phyloP scores from a whole-genome alignment of 352 stramenopile genomes.

The Globisporangium abappressorium region DNA sequence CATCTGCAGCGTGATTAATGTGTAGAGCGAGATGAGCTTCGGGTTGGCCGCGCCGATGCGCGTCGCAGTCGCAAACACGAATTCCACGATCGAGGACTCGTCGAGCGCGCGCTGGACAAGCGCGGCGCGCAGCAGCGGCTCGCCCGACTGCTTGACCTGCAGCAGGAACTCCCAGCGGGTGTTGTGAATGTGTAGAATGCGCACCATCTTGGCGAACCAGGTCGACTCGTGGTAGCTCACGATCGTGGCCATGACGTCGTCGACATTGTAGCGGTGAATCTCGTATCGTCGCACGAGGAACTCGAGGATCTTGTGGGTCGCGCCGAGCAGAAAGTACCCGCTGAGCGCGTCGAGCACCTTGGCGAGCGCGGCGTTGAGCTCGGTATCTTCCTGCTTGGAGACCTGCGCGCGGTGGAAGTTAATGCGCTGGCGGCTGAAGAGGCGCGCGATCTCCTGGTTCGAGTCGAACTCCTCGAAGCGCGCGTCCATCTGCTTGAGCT shows the following conservation, averaged over 20 bases:
- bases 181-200: constrained; percentile 74
- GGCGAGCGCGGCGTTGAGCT: constrained; percentile 62
- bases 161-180: constrained; percentile 85
- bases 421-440: constrained; percentile 74
- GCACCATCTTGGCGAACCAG: constrained; percentile 85
- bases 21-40: constrained; percentile 87
- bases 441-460: constrained; percentile 42
- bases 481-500: constrained; percentile 77
- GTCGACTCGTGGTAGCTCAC: constrained; percentile 83
- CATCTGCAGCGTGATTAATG: constrained; percentile 74
- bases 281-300: constrained; percentile 89
- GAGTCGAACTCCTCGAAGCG: constrained; percentile 64
- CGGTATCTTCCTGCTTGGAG: constrained; percentile 50
- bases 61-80: constrained; percentile 59
- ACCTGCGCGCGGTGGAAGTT: constrained; percentile 79
- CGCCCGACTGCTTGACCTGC: constrained; percentile 62
- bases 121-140: constrained; percentile 59
- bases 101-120: constrained; percentile 75
- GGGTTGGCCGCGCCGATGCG: constrained; percentile 63
- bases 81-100: constrained; percentile 74
- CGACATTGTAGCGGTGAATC: constrained; percentile 84
- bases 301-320: constrained; percentile 86
- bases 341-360: constrained; percentile 83
- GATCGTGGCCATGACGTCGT: constrained; percentile 77
- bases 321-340: constrained; percentile 72